Base-by-base conservation (phyloP, 2,329 filamentous ascomycete species). In the Pseudopyrenochaeta lycopersici region DNA sequence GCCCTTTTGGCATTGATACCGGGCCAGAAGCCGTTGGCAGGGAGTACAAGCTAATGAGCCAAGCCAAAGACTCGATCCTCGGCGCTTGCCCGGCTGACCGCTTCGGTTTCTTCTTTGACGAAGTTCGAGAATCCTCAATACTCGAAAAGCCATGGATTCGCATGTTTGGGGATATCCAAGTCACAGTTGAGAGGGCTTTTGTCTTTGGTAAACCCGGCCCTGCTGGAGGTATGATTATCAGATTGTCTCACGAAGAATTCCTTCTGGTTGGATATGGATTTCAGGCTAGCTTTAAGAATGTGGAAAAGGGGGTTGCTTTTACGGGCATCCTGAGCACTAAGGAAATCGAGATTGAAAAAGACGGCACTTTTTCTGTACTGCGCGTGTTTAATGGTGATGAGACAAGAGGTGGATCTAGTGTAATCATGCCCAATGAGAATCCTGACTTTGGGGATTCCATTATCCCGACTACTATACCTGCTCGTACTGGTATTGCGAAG, bases 211-310 rank as follows among this genome's bases (percentile, higher is more conserved):
- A 69, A 27, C 70, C 73, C 1, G 69, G 68, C 2, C 61, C 76
- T 1, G 77, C 73, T 2, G 66, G 62, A 2, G 78, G 77, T 1
- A 77, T 79, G 67, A 60, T 80, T 1, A 75, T 80, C n/a, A 68
- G 78, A 43, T 54, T 57, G 4, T 68, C 63, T 6, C 63, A 58
- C 5, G 64, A 53, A 0, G 70, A 66, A 29, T 80, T 80, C 62
- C 60, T 80, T 17, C 66, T 79, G 14, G 70, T 80, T 46, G 77
- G 78, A 5, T 75, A 66, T 65, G 77, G 77, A 1, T 81, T 79
- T 60, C 69, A 79, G 40, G 72, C 74, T n/a, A 58, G 58, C 9
- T 47, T 61, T 5, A 64, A 62, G 2, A 35, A 17, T 12, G 29
- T 20, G 11, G 46, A 36, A 4, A 46, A 63, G 0, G 63, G 54